Evolutionary conservation across 345 rosid species (phyloP), one percentile per base, ranked within the genome.

Genomic region (Kernera saxatilis): DNA sequence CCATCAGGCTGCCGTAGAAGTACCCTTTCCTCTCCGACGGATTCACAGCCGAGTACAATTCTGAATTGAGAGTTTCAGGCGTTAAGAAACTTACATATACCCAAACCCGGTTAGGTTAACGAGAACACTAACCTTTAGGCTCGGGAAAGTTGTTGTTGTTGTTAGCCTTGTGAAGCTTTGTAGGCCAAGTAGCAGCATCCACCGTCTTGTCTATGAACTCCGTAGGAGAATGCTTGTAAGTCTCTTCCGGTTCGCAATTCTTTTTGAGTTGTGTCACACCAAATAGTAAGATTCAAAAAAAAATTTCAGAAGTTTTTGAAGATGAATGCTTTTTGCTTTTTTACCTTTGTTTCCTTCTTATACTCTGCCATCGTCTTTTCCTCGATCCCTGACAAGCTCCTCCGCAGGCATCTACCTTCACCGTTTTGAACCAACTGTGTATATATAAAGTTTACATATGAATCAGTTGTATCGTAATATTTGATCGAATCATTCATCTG

Each of bases 351-450:
- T 62, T 29, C 32, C 19, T 73, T 53, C 30, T 66, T 79, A 19
- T 78, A 80, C 58, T 80, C 86, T 30, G 85, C 45, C 72, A 79
- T 78, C 5, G 70, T 69, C 76, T 87, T 87, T 73, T 91, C 90
- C 23, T 88, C 83, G 3, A 84, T 64, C 60, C 77, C 86, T 33
- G 84, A 64, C 74, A 79, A 75, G 30, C 33, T 71, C 59, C 67
- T 81, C 68, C 82, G 81, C 21, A 33, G 9, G 69, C 92, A 86
- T 61, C 79, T 87, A 40, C 76, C 89, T 48, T 81, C 90, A 5
- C 96, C 97, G 65, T 85, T 83, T 26, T 80, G 87, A 60, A 90
- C 92, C 85, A 82, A 83, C 97, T 93, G 66, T 52, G 5, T 65
- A 35, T 32, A 64, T 52, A 36, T 1, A 29, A 13, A 37, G 6